A percentile compares a stretch with the other conserved stretches of the same genome.
phyloP scores from a whole-genome alignment of 345 rosid genomes.

The Capsella bursapastoris region DNA sequence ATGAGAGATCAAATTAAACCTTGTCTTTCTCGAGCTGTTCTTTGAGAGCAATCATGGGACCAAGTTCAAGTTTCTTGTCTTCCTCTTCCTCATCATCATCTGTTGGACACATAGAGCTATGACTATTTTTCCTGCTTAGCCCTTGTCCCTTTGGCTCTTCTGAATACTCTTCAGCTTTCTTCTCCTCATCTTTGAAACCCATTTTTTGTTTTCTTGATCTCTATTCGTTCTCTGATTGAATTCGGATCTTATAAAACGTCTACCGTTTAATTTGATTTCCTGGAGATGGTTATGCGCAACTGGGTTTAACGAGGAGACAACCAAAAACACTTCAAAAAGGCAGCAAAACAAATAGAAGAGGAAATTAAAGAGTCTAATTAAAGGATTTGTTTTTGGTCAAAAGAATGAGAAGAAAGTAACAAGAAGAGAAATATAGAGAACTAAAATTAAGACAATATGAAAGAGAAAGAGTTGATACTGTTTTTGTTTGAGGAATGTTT shows the following conservation, averaged over 20 bases:
- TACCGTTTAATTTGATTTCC: conserved; percentile 8
- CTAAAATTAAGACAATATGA: neutral
- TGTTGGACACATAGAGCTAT: conserved; percentile 39
- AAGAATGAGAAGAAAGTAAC: conserved; percentile 30
- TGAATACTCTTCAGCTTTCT: conserved; percentile 27
- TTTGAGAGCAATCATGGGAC: conserved; percentile 51
- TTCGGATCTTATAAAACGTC: neutral
- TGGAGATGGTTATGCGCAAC: conserved; percentile 30
- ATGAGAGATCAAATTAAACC: conserved; percentile 23
- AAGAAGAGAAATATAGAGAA: conserved; percentile 7
- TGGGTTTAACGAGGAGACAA: neutral
- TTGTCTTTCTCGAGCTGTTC: conserved; percentile 51
- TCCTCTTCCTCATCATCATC: conserved; percentile 48
- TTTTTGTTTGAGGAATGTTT: conserved; percentile 29
- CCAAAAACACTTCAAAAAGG: neutral
- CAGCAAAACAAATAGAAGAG: too few relatives aligned
- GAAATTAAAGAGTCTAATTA: neutral
- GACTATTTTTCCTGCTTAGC: conserved; percentile 45
- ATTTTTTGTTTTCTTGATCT: conserved; percentile 28
- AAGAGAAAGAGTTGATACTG: conserved; percentile 9
- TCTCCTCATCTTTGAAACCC: conserved; percentile 41
- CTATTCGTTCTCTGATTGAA: conserved; percentile 20
- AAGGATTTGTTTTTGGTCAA: neutral
- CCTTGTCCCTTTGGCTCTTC: conserved; percentile 28
- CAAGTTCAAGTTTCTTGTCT: conserved; percentile 42